Base-by-base conservation (phyloP, 805 yeast genomes). In the Myxozyma melibiosi region DNA sequence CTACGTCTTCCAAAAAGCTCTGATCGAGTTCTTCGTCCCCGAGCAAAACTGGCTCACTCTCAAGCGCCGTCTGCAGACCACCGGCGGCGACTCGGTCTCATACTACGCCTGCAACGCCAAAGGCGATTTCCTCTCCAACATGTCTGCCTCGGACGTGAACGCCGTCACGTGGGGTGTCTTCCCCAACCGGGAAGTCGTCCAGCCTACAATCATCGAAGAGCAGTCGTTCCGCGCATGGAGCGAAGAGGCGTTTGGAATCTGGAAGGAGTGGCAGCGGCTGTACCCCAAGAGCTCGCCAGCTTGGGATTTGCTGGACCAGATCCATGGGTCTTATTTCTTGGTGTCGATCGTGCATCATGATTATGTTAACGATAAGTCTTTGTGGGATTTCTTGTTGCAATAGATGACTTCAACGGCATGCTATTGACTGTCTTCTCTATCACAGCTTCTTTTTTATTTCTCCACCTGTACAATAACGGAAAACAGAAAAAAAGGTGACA, bases 81-180 rank as follows among this genome's bases (percentile, higher is more conserved):
- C 65, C 37, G 51, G 52, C 45, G 40, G 70, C 4, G 77, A 78
- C n/a, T 76, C 76, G 22, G 78, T 88, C 16, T 85, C 91, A 20
- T 92, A 84, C 72, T 92, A 86, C 70, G 79, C 83, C 25, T 90
- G 94, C 37, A 90, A 85, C 70, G 71, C 81, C 8, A 66, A 73
- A 22, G 85, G 85, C 1, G 66, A 72, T 8, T 84, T 88, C 61
- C 75, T 77, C 28, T 81, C 94, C 1, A 90, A 86, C 65, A 73
- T 85, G 67, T 76, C 77, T 0, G 69, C 75, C 1, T 77, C 74
- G 14, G 68, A 58, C 14, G 59, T 64, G 24, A 66, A 62, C 46
- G 96, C 94, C 27, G 95, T 94, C 7, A 94, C 99, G 0, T 94
- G 99, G 99, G 99, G 98, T 61, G 96, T 88, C 2, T 92, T 94